Conservation (phyloP, 371 early-diverging fungal genomes). For the Mucor plumbeus region DNA sequence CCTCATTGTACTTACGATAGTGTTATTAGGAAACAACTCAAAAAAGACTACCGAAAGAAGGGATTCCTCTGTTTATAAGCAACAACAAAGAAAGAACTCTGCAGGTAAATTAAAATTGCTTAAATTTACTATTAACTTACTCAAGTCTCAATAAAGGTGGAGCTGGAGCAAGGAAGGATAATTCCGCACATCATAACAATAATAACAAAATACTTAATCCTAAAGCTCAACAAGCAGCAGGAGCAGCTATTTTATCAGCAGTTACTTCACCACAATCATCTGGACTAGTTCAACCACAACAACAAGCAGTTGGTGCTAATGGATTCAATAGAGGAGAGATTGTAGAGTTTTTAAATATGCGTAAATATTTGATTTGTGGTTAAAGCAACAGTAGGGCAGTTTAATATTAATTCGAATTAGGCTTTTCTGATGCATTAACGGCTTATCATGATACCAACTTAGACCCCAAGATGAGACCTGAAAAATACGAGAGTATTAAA, state of each 20-base stretch:
- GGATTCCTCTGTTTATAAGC: constrained; percentile 17
- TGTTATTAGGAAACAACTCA: constrained; percentile 19
- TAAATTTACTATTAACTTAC: background rate
- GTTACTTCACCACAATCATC: constrained; percentile 30
- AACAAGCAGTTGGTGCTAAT: constrained; percentile 12
- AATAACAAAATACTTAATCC: constrained; percentile 10
- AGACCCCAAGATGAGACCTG: constrained; percentile 31
- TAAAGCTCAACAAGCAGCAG: constrained; percentile 32
- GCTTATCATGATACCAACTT: constrained; percentile 39
- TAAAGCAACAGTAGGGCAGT: background rate
- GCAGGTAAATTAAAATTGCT: constrained; percentile 13
- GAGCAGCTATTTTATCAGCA: constrained; percentile 35
- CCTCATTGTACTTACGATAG: background rate
- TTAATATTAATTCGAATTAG: constrained; percentile 6
- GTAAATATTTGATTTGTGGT: constrained; percentile 11
- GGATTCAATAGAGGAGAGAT: constrained; percentile 30
- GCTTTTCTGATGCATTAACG: constrained; percentile 35
- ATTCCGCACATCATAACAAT: constrained; percentile 2
- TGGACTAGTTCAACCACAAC: constrained; percentile 14
- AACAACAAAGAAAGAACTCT: constrained; percentile 31
- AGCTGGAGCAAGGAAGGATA: constrained; percentile 1
- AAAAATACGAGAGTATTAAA: constrained; percentile 30
- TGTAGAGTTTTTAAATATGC: constrained; percentile 35
- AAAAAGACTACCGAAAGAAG: constrained; percentile 29
- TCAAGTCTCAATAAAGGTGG: background rate